These are phyloP conservation scores for Boletus rubroflammeus DNA, from an alignment of 768 basidiomycete species.

Conservation along the genomic window DNA sequence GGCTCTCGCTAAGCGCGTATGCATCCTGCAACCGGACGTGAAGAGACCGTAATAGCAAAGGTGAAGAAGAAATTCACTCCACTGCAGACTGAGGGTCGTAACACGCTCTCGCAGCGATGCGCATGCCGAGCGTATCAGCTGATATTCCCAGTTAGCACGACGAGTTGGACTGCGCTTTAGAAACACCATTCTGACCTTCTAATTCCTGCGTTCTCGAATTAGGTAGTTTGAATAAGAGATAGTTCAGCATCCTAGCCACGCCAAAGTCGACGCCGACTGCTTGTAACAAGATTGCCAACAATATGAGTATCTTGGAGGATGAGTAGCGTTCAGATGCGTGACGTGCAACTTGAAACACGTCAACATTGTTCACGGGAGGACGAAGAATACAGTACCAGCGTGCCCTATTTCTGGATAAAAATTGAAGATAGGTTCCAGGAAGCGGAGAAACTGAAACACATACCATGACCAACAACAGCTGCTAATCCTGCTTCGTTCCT, in stretches of 20 bases:
- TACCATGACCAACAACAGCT: conserved; percentile 82
- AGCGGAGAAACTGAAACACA: neutral
- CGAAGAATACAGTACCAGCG: conserved; percentile 42
- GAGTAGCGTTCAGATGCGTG: conserved; percentile 52
- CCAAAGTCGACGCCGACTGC: conserved; percentile 54
- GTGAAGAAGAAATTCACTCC: conserved; percentile 39
- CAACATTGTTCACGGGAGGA: neutral
- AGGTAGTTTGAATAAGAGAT: conserved; percentile 64
- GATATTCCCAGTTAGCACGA: conserved; percentile 2
- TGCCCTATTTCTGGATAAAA: conserved; percentile 69
- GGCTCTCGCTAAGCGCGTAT: conserved; percentile 56
- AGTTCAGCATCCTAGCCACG: conserved; percentile 45
- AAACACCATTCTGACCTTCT: conserved; percentile 51
- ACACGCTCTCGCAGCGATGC: conserved; percentile 79
- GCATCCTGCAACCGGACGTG: conserved; percentile 50
- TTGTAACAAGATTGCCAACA: conserved; percentile 41
- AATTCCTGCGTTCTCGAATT: conserved; percentile 79
- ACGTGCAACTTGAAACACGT: conserved; percentile 46
- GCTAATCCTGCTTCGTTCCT: conserved; percentile 79
- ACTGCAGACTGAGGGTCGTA: conserved; percentile 78
- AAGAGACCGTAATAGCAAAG: neutral
- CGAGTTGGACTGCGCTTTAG: neutral
- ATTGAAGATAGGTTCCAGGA: neutral
- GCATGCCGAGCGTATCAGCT: conserved; percentile 87
- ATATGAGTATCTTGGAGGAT: conserved; percentile 38